These are phyloP conservation scores for Aspergillus sparsus DNA, from an alignment of 495 filamentous ascomycete species.

Conservation along the genomic window DNA sequence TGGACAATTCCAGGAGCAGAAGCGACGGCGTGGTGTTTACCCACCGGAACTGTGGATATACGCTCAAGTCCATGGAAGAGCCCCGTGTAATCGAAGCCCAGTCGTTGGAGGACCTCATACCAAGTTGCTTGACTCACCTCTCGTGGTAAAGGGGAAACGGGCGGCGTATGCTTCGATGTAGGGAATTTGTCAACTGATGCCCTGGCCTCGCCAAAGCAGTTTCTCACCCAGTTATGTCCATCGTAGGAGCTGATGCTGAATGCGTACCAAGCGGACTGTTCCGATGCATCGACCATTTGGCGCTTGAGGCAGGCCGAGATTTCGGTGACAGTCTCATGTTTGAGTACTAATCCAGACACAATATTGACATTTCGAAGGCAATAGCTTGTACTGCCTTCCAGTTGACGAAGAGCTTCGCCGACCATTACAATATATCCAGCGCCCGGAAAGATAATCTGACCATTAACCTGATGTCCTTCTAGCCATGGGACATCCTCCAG, in stretches of 20 bases:
- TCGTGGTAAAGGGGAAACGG: not conserved
- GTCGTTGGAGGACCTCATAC: not conserved
- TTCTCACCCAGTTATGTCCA: conserved; percentile 40
- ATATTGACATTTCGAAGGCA: conserved; percentile 21
- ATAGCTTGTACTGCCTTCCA: conserved; percentile 31
- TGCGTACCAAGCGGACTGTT: conserved; percentile 46
- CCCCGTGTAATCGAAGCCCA: not conserved
- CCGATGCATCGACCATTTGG: conserved; percentile 32
- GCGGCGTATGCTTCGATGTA: not conserved
- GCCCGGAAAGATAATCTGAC: conserved; percentile 49
- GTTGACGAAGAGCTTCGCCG: conserved; percentile 47
- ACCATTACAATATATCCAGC: conserved; percentile 52
- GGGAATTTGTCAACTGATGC: not conserved
- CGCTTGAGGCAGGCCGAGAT: conserved; percentile 41
- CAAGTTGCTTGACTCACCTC: not conserved
- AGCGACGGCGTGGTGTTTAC: not conserved
- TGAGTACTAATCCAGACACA: conserved; percentile 24
- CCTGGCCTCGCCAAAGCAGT: conserved; percentile 40
- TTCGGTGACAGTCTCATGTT: conserved; percentile 26
- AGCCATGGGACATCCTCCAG: conserved; percentile 31
- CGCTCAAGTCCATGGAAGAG: not conserved
- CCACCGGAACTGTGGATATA: not conserved
- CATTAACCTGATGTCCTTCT: conserved; percentile 45
- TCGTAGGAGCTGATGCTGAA: conserved; percentile 47
- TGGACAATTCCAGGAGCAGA: not conserved